Base-by-base conservation (phyloP, 2,329 filamentous ascomycete genomes). In the Colletotrichum tofieldiae region DNA sequence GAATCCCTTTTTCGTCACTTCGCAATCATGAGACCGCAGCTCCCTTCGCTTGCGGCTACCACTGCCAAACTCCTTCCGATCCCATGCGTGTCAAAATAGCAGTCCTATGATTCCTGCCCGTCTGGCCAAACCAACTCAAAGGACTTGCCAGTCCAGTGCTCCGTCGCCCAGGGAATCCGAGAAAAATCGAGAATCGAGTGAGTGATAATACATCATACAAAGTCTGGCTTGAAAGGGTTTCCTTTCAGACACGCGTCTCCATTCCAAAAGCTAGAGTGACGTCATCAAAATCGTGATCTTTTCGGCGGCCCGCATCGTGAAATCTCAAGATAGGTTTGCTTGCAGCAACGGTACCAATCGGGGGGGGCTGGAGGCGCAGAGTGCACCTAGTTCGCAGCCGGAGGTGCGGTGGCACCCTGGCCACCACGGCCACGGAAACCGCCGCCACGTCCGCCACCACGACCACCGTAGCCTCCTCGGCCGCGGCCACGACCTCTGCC, bases 401-500 rank as follows among this genome's bases (percentile, higher is more conserved):
- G 49, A 7, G 65, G 35, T n/a, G 62, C 54, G 12, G 64, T 11
- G 8, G 51, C 61, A 18, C 49, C 61, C 47, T 66, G 61, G 49
- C 72, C 66, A 61, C 82, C 83, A 29, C 81, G 79, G 41, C 85
- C 82, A 35, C 76, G 74, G 70, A 74, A 77, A 37, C 75, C 77
- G 32, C 75, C 77, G 32, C 71, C 67, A 45, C 82, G 81, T 63
- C 82, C 81, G 47, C 79, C 78, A 51, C 79, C 78, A n/a, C 81
- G 77, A 26, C 79, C 79, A 8, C 84, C 84, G 69, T 83, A 82
- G 26, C 86, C 85, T 12, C 86, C 86, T 72, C 88, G 84, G 35
- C 93, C 92, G 60, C 93, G 89, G 29, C 94, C 93, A 69, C 95
- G 91, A 45, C 93, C 93, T 54, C 94, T 90, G 39, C 94, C 94